Base-by-base conservation (phyloP, 805 yeast species). In the Saturnispora serradocipensis region DNA sequence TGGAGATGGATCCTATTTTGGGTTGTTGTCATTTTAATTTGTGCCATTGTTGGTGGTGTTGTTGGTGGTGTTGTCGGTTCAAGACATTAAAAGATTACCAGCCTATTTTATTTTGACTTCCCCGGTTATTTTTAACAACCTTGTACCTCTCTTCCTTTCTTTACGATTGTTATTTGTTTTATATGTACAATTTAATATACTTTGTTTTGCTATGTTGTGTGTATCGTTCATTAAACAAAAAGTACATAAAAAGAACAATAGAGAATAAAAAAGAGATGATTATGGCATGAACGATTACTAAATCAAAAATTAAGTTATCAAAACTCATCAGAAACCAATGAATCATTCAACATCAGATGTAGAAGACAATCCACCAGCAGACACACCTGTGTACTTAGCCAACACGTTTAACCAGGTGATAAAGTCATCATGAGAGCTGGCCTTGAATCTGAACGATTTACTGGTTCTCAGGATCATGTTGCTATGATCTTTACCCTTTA, bases 1-100 rank as follows among this genome's bases (percentile, higher is more conserved):
- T 88, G 88, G 83, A 89, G 80, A 75, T 79, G 88, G 75, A 86
- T 93, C 82, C 86, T 95, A 67, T 74, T 80, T 64, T 71, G 83
- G 70, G 82, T 88, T 65, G 65, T 74, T 61, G 70, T 78, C 56
- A 62, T 82, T 49, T 74, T 86, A 58, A 67, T 84, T 53, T 72
- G 78, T 56, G 79, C 85, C 53, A 73, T 87, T 61, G 83, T 86
- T 43, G 80, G 82, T 57, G 81, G 80, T 51, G 78, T 84, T 60
- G 89, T 87, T 64, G 84, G 77, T 54, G 76, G 74, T 68, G 77
- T 77, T 55, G 67, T 66, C 54, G 71, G 71, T 52, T 56, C 62
- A 52, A 62, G 58, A 59, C 51, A 61, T 51, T 60, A 52, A 51
- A 24, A 48, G 34, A 1, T 30, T 10, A 30, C 34, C 13, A n/a